These are phyloP conservation scores for Plasmodium fragile DNA, from an alignment of 169 alveolate species.

Conservation along the genomic window DNA sequence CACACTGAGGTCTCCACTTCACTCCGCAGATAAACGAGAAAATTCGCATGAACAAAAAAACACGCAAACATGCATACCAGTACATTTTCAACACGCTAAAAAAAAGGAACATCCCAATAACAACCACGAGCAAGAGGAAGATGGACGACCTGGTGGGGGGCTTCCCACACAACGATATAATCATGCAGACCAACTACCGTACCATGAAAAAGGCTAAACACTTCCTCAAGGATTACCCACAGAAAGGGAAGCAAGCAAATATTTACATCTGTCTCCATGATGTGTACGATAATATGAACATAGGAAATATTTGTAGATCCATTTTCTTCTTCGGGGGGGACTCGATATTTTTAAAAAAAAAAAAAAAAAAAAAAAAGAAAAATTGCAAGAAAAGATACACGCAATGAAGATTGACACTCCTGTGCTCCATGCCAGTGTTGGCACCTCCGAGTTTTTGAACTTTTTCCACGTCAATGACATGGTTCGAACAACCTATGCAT, in stretches of 20 bases:
- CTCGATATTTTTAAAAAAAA: constrained; percentile 44
- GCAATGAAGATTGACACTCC: constrained; percentile 48
- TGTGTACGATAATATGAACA: constrained; percentile 67
- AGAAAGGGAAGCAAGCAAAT: neutral
- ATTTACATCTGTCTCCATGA: constrained; percentile 42
- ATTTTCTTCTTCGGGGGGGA: constrained; percentile 65
- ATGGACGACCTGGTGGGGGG: constrained; percentile 59
- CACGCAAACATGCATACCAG: constrained; percentile 20
- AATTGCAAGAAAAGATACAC: constrained; percentile 1
- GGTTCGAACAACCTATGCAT: neutral
- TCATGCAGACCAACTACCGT: constrained; percentile 21
- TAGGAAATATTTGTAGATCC: constrained; percentile 51
- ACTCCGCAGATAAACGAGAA: constrained; percentile 14
- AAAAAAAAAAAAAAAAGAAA: constrained; percentile 4
- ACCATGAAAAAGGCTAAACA: constrained; percentile 21
- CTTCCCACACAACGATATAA: constrained; percentile 52
- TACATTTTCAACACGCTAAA: constrained; percentile 30
- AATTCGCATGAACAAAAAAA: constrained; percentile 13
- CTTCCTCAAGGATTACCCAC: constrained; percentile 1
- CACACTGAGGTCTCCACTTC: neutral
- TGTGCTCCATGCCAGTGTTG: constrained; percentile 62
- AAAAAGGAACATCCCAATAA: constrained; percentile 8
- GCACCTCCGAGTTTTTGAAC: constrained; percentile 40
- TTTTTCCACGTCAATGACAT: constrained; percentile 47
- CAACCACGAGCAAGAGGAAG: neutral